Base-by-base conservation (phyloP, 768 basidiomycete genomes). In the Guyanaporus albipodus region DNA sequence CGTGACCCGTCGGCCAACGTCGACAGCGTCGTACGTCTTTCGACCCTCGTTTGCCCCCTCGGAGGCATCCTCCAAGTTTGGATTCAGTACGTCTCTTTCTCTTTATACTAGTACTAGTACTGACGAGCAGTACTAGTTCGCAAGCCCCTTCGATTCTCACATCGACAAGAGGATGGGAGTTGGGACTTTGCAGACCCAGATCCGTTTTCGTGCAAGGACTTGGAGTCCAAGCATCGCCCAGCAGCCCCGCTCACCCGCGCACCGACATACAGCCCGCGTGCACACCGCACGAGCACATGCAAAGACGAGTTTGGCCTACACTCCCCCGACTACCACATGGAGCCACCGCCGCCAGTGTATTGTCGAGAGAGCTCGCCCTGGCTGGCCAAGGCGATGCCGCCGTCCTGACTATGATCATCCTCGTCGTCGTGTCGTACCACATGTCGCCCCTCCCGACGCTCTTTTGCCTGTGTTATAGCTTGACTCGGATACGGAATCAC, bases 181-280 rank as follows among this genome's bases (percentile, higher is more conserved):
- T 65, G 63, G 63, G 65, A 67, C 49, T 67, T 65, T 60, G 54
- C 60, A 0, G 63, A 67, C 31, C 52, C 57, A 3, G 64, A 65
- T 46, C 59, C 63, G 1, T 50, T 48, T 11, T 26, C 33, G 3
- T 29, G 18, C 7, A 26, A 36, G 2, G 45, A 48, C 14, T 3
- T 23, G 23, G 36, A 22, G 9, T 7, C 31, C 10, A 61, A 51
- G 31, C 48, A 41, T 32, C 52, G 54, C 33, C 61, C 55, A 0
- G 17, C 61, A 0, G n/a, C n/a, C n/a, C 61, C 61, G 0, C 44
- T 55, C 12, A 8, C 39, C 6, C 29, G 38, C 6, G 5, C 15
- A 0, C 46, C 58, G 4, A 18, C 37, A 7, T 48, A 50, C 45
- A 21, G 39, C 1, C 44, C 59, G 23, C 53, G 33, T 23, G 46